phyloP scores from a whole-genome alignment of 345 rosid species.

The Syzygium aromaticum region DNA sequence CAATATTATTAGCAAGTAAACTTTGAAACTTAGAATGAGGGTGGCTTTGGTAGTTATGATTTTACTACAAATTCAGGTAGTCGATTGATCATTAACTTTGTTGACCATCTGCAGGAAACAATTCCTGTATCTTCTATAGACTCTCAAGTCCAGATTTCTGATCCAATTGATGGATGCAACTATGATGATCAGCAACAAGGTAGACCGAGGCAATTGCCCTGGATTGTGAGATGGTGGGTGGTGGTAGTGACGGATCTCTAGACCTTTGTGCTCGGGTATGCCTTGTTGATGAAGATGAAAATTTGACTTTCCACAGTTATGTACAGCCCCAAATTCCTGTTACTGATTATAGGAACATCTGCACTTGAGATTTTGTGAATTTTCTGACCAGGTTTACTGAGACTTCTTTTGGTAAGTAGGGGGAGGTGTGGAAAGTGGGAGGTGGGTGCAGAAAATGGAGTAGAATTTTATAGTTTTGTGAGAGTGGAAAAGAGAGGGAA shows the following conservation, averaged over 20 bases:
- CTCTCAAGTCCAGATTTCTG: conserved; percentile 3
- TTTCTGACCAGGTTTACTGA: no score
- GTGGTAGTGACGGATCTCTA: conserved; percentile 45
- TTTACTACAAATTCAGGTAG: no score
- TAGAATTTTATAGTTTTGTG: no score
- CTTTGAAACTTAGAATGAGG: no score
- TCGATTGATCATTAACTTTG: not conserved
- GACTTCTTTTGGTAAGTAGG: no score
- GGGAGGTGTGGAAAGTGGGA: no score
- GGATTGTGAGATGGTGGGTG: conserved; percentile 75
- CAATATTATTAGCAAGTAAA: not conserved
- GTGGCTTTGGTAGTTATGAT: no score
- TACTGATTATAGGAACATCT: conserved; percentile 41
- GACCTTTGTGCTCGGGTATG: conserved; percentile 60
- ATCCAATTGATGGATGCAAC: not conserved
- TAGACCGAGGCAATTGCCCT: conserved; percentile 39
- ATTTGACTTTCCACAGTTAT: conserved; percentile 40
- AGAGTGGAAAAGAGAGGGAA: no score
- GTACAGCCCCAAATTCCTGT: conserved; percentile 48
- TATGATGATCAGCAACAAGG: not conserved
- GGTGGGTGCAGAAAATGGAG: no score
- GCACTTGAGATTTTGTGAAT: no score
- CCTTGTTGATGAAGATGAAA: conserved; percentile 61
- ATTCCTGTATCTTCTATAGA: conserved; percentile 2
- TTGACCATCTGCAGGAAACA: conserved; percentile 10